These are phyloP conservation scores for Luffa acutangula DNA, from an alignment of 306 rosid genomes.

Conservation along the genomic window DNA sequence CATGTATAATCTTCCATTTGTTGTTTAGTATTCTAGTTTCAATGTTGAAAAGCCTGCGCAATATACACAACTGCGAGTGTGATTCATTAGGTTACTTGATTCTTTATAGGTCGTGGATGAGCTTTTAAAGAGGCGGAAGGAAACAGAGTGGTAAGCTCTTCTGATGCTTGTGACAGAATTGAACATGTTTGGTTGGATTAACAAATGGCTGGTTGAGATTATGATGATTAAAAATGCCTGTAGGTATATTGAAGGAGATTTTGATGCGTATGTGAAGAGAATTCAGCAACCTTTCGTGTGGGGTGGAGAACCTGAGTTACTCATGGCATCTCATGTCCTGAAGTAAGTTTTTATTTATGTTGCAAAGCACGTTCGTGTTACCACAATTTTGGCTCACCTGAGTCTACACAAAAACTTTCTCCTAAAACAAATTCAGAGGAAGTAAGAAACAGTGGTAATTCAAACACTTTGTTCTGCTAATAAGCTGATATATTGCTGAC, in stretches of 20 bases:
- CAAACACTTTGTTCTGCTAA: neutral
- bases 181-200: neutral
- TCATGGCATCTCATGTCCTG: conserved; percentile 91
- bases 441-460: neutral
- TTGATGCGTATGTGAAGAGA: conserved; percentile 61
- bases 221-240: neutral
- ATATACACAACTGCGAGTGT: neutral
- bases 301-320: conserved; percentile 95
- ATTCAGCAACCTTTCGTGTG: conserved; percentile 65
- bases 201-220: neutral
- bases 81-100: neutral
- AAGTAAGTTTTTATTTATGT: conserved; percentile 34
- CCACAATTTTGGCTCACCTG: neutral
- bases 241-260: conserved; percentile 91
- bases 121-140: conserved; percentile 74
- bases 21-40: neutral
- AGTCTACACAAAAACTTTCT: neutral
- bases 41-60: neutral
- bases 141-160: conserved; percentile 66
- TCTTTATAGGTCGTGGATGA: conserved; percentile 67
- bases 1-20: neutral
- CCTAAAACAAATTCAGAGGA: neutral
- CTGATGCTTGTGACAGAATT: neutral
- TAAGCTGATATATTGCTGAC: neutral
- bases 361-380: neutral